A percentile compares a stretch with the other conserved stretches of the same genome.
Conservation (phyloP, 768 basidiomycete genomes). For the Trametes maxima region DNA sequence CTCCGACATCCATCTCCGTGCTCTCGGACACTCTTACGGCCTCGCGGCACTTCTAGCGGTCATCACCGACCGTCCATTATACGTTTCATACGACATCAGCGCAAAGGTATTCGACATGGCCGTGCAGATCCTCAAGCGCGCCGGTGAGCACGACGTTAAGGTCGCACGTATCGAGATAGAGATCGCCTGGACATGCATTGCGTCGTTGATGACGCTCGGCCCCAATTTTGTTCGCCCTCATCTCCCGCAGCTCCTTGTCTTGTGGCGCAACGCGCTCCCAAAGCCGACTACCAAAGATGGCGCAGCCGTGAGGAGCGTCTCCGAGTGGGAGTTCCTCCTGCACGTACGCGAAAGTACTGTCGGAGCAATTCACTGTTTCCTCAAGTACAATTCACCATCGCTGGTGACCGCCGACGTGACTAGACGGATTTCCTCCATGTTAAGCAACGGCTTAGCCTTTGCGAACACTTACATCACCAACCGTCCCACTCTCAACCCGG, state of each 20-base stretch:
- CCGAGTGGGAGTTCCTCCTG: constrained; percentile 91
- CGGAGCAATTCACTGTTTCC: constrained; percentile 85
- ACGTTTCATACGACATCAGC: constrained; percentile 92
- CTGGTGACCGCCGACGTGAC: constrained; percentile 91
- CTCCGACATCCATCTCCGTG: constrained; percentile 67
- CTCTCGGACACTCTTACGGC: constrained; percentile 88
- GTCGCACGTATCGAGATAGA: constrained; percentile 85
- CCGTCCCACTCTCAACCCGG: constrained; percentile 64
- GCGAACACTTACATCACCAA: constrained; percentile 79
- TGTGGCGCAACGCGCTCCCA: constrained; percentile 97
- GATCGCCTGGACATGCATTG: constrained; percentile 92
- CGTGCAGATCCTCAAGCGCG: constrained; percentile 84
- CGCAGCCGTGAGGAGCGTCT: constrained; percentile 57
- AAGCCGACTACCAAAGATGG: constrained; percentile 92
- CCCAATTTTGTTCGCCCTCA: constrained; percentile 93
- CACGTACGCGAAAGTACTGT: constrained; percentile 90
- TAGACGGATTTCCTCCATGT: constrained; percentile 80
- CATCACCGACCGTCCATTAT: constrained; percentile 85
- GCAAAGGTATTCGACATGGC: constrained; percentile 92
- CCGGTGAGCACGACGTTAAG: constrained; percentile 87
- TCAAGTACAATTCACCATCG: constrained; percentile 72
- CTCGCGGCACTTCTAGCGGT: constrained; percentile 85
- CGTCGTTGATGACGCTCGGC: constrained; percentile 88
- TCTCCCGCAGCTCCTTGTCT: constrained; percentile 88
- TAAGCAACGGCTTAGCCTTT: constrained; percentile 90